phyloP scores from a whole-genome alignment of 441 rosid genomes.

The Codiaeum variegatum region DNA sequence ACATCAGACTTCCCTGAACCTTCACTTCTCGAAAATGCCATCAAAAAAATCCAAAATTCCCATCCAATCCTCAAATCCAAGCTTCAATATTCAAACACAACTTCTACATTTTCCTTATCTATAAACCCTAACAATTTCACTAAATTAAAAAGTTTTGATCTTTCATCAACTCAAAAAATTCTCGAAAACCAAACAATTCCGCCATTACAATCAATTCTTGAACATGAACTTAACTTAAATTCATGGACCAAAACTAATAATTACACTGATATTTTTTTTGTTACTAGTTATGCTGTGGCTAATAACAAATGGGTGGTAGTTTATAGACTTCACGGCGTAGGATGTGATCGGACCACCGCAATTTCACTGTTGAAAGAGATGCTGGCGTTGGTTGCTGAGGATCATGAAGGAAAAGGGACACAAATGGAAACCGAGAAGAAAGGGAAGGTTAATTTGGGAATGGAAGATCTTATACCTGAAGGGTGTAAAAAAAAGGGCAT shows the following conservation, averaged over 20 bases:
- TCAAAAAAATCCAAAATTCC: slow-evolving; percentile 33
- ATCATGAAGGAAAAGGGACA: not conserved
- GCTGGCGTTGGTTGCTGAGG: slow-evolving; percentile 25
- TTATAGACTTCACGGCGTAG: slow-evolving; percentile 39
- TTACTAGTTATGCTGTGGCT: slow-evolving; percentile 33
- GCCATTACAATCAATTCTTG: slow-evolving; percentile 37
- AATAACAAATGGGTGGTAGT: slow-evolving; percentile 32
- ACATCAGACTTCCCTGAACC: slow-evolving; percentile 21
- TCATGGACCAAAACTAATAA: slow-evolving; percentile 23
- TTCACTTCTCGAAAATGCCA: slow-evolving; percentile 26
- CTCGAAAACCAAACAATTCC: slow-evolving; percentile 17
- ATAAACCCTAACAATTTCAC: slow-evolving; percentile 31
- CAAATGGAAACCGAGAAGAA: slow-evolving; percentile 9
- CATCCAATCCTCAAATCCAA: slow-evolving; percentile 42
- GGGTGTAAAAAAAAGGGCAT: slow-evolving; percentile 41
- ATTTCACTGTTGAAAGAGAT: slow-evolving; percentile 36
- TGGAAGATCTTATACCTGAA: slow-evolving; percentile 42
- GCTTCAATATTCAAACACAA: slow-evolving; percentile 24
- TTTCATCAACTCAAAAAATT: slow-evolving; percentile 30
- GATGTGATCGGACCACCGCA: slow-evolving; percentile 50
- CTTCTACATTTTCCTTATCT: slow-evolving; percentile 27
- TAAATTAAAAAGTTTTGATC: slow-evolving; percentile 25
- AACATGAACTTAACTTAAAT: slow-evolving; percentile 46
- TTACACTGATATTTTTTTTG: slow-evolving; percentile 30
- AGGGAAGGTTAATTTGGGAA: slow-evolving; percentile 27